These are phyloP conservation scores for Ophiocordyceps australis DNA, from an alignment of 2,329 filamentous ascomycete species.

Conservation along the genomic window DNA sequence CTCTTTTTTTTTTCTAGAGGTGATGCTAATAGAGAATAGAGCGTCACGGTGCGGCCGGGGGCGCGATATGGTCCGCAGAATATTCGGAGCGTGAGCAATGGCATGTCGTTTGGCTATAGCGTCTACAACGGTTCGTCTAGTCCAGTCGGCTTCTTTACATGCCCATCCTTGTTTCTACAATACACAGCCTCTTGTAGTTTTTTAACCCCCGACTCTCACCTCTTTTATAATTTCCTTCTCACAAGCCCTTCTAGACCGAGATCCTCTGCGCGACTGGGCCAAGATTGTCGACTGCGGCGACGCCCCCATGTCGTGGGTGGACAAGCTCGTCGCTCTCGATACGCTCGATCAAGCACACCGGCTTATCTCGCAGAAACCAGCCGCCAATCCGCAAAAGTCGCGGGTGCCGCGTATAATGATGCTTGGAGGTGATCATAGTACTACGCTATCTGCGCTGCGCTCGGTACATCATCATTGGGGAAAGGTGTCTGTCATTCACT, in stretches of 20 bases:
- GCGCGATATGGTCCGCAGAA: conserved; percentile 65
- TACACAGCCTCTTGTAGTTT: no score
- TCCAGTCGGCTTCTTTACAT: background rate
- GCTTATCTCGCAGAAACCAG: conserved; percentile 3
- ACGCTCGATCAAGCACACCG: conserved; percentile 6
- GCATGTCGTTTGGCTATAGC: conserved; percentile 20
- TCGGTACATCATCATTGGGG: conserved; percentile 41
- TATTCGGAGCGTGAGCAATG: conserved; percentile 60
- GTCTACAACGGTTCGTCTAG: conserved; percentile 5
- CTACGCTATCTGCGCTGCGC: conserved; percentile 47
- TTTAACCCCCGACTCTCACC: no score
- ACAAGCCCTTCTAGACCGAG: conserved; percentile 4
- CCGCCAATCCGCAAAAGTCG: conserved; percentile 2
- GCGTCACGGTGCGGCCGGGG: conserved; percentile 6
- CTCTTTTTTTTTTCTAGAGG: background rate
- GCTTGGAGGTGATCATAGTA: conserved; percentile 50
- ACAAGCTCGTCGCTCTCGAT: conserved; percentile 6
- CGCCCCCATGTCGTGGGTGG: conserved; percentile 6
- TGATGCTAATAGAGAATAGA: no score
- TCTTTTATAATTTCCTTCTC: no score
- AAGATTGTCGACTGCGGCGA: conserved; percentile 70
- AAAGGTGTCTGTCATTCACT: conserved; percentile 49
- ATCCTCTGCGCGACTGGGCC: conserved; percentile 34
- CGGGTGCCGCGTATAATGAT: conserved; percentile 27
- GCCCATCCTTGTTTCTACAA: background rate